A percentile compares a stretch with the other conserved stretches of the same genome.
phyloP scores from a whole-genome alignment of 768 basidiomycete species.

The Leccinum olivaceopallidum region DNA sequence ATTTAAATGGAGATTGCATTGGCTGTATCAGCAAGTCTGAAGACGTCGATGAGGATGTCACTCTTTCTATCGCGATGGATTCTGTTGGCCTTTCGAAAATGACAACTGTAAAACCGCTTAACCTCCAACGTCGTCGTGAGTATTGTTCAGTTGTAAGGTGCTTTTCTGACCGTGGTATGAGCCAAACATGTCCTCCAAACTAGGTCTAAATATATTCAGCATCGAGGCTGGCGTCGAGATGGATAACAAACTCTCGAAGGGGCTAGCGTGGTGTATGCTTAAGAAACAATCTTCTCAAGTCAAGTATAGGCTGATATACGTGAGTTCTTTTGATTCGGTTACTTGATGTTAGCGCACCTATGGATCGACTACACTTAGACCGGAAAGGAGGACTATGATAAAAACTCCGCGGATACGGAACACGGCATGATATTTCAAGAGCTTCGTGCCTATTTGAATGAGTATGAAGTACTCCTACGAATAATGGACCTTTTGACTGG shows the following conservation, averaged over 20 bases:
- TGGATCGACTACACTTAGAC: background rate
- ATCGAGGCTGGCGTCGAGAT: constrained; percentile 6
- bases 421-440: constrained; percentile 2
- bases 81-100: constrained; percentile 48
- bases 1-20: constrained; percentile 71
- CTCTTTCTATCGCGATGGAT: constrained; percentile 49
- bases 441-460: constrained; percentile 10
- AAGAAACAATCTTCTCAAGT: background rate
- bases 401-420: background rate
- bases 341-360: background rate
- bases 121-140: constrained; percentile 48
- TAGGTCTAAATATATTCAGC: constrained; percentile 31
- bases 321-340: background rate
- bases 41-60: constrained; percentile 47
- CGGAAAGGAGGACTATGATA: constrained; percentile 8
- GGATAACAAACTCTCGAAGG: background rate
- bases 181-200: background rate
- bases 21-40: constrained; percentile 60
- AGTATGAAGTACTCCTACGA: constrained; percentile 6
- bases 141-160: too few relatives aligned
- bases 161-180: too few relatives aligned
- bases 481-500: constrained; percentile 1
- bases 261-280: background rate
- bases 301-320: constrained; percentile 12
- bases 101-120: constrained; percentile 54